These are phyloP conservation scores for Lecanicillium sp. DNA, from an alignment of 2,329 filamentous ascomycete species.

Conservation along the genomic window DNA sequence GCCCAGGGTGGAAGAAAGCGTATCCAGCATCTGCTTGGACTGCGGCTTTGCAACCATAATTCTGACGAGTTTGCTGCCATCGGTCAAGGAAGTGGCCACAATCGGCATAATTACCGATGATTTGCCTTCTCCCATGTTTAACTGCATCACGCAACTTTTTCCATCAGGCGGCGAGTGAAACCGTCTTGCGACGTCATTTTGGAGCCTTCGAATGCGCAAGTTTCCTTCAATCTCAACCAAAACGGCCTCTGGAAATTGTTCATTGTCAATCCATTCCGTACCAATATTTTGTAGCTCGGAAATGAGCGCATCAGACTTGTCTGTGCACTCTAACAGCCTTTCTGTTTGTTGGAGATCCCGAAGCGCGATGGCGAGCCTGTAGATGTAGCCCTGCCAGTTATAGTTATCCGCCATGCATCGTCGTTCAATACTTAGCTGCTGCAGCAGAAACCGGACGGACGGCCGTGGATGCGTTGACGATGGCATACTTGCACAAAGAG, in stretches of 20 bases:
- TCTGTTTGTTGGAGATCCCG: constrained; percentile 3
- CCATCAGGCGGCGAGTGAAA: constrained; percentile 40
- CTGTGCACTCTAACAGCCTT: constrained; percentile 26
- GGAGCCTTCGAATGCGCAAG: constrained; percentile 52
- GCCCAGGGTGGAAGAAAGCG: constrained; percentile 46
- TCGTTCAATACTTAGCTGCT: not conserved
- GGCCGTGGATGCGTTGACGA: not conserved
- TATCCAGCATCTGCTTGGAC: constrained; percentile 51
- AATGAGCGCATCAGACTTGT: constrained; percentile 15
- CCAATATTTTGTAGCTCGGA: not conserved
- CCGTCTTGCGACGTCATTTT: constrained; percentile 46
- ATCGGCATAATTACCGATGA: constrained; percentile 63
- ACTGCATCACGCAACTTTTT: constrained; percentile 50
- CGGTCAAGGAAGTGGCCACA: constrained; percentile 44
- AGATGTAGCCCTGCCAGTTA: not conserved
- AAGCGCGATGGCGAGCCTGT: not conserved
- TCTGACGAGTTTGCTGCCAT: constrained; percentile 42
- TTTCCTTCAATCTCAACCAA: constrained; percentile 57
- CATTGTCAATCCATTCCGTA: not conserved
- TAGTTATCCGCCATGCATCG: rapidly evolving
- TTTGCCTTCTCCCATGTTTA: constrained; percentile 69
- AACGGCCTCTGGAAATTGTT: constrained; percentile 45
- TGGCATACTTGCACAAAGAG: no score
- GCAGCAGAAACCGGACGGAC: not conserved
- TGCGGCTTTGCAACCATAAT: constrained; percentile 56